Evolutionary conservation across 2,329 filamentous ascomycete species (phyloP), one percentile per base, ranked within the genome.

Genomic region (Penicillium sp.): DNA sequence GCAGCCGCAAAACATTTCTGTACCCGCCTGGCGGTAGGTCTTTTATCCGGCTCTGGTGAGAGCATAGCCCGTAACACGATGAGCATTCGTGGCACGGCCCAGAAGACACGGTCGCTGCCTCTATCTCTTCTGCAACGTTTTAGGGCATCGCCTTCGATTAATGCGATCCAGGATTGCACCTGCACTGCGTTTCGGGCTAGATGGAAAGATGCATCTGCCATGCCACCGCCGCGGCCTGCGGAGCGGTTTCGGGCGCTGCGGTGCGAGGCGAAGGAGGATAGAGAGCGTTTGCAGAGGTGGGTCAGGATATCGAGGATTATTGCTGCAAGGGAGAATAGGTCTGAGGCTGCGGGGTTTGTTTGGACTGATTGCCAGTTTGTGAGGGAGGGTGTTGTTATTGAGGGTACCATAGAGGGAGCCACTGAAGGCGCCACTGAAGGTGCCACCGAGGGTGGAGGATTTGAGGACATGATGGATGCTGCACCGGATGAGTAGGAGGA

Each of bases 301-400:
- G 84, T 86, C 19, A 87, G 64, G 41, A 88, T 82, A 60, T 87
- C 84, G 19, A 87, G 71, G 57, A 79, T 84, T 21, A 86, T 73
- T 50, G 84, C 85, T 4, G 79, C 84, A 0, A 87, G 76, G 26
- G 82, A 84, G 71, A 84, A 87, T 16, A 87, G 73, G 62, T 87
- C 85, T 13, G 82, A 78, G 39, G 74, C 62, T 69, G 67, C 27
- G 70, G 68, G 48, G 50, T 74, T 68, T 69, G 13, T 70, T 73
- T 21, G 77, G 71, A 43, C 26, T 11, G 39, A 22, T 41, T 22
- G 39, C 39, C 39, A 41, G 10, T 41, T 41, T 41, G 39, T n/a
- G n/a, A 19, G 27, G 59, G 33, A 69, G 57, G 29, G 63, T 56
- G 26, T 59, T 61, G 52, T 52, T 37, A 16, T 48, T 47, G 47